Evolutionary conservation across 129 eudicot species (phyloP).

Genomic region (carrot (Daucus carota)): DNA sequence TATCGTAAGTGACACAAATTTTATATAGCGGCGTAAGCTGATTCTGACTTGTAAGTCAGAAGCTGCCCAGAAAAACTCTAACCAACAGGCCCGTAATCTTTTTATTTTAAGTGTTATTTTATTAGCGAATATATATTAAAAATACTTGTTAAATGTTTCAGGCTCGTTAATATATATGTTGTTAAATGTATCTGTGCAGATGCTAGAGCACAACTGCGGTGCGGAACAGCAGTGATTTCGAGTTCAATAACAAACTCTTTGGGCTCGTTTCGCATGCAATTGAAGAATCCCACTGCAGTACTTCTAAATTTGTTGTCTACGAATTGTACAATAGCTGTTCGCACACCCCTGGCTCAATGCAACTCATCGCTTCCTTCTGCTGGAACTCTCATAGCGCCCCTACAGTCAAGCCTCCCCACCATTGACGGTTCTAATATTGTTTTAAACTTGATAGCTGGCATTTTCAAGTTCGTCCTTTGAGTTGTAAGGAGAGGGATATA

Average conservation of each 20-base stretch:
- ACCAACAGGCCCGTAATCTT: no score
- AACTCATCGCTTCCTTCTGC: not conserved
- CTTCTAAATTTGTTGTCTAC: not conserved
- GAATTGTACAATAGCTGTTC: not conserved
- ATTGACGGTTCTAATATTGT: not conserved
- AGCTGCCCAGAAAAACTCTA: no score
- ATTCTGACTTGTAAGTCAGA: no score
- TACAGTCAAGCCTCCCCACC: not conserved
- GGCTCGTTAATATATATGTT: not conserved
- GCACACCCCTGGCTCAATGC: not conserved
- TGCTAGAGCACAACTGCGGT: slow-evolving; percentile 2
- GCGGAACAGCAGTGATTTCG: not conserved
- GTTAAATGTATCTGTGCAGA: not conserved
- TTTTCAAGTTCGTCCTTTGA: not conserved
- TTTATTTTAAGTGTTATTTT: no score
- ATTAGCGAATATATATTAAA: no score
- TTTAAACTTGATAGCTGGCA: not conserved
- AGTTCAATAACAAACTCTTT: not conserved
- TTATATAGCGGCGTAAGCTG: no score
- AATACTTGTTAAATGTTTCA: no score
- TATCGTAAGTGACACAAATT: no score
- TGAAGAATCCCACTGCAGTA: not conserved
- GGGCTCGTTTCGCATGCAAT: not conserved
- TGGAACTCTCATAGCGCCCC: slow-evolving; percentile 4
- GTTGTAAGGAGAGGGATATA: not conserved